Percentiles rank a stretch among this genome's conserved stretches.
Evolutionary conservation across 2,329 filamentous ascomycete genomes (phyloP).

Genomic region (Myotisia sp.): DNA sequence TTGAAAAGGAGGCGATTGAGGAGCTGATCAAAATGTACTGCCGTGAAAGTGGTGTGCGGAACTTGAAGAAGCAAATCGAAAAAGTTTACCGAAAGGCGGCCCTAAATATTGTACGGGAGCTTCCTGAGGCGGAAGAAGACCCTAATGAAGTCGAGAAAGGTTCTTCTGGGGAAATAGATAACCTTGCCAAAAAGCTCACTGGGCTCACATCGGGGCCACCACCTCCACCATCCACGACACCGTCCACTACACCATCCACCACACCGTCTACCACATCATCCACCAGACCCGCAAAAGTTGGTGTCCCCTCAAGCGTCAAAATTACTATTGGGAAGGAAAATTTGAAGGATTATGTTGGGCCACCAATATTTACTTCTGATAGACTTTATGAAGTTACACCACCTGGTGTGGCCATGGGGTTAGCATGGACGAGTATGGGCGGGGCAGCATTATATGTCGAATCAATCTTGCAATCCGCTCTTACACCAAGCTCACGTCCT

Average conservation of each 20-base stretch:
- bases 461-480: constrained; percentile 75
- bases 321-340: constrained; percentile 78
- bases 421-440: constrained; percentile 96
- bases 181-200: not conserved
- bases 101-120: constrained; percentile 75
- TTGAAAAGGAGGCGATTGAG: constrained; percentile 75
- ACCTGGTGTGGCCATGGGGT: constrained; percentile 88
- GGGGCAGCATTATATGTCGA: constrained; percentile 95
- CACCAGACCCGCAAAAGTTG: constrained; percentile 34
- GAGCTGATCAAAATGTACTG: constrained; percentile 98
- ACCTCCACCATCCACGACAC: not conserved
- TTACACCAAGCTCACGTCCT: constrained; percentile 59
- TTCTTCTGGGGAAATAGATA: constrained; percentile 34
- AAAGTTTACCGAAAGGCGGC: constrained; percentile 97
- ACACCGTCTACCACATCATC: not conserved
- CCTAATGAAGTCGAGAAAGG: constrained; percentile 62
- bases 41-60: constrained; percentile 89
- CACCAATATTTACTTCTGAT: constrained; percentile 89
- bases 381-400: constrained; percentile 88
- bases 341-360: constrained; percentile 90
- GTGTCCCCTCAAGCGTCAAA: constrained; percentile 80
- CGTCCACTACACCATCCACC: not conserved
- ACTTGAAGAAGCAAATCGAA: constrained; percentile 98
- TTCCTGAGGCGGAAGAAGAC: constrained; percentile 40
- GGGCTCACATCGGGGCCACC: no score